Evolutionary conservation across 2,329 filamentous ascomycete genomes (phyloP), one percentile per base, ranked within the genome.

Genomic region (Sporothrix pseudoabietina): DNA sequence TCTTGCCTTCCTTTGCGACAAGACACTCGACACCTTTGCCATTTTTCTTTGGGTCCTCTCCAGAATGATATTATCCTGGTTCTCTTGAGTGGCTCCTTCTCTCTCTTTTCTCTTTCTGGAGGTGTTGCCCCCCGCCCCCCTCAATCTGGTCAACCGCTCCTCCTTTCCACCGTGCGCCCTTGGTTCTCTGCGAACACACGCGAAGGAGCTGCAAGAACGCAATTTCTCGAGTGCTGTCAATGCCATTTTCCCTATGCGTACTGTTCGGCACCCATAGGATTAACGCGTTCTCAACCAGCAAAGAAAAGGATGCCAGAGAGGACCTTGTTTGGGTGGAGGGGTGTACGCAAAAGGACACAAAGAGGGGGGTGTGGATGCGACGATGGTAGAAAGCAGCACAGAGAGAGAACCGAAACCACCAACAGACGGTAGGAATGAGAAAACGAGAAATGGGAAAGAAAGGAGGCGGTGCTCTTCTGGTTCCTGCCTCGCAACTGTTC

Each of bases 171-270:
- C 22, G 39, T 66, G 61, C 39, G 14, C 65, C 14, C 16, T 19
- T 52, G 16, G 57, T 16, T 19, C 12, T 44, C 26, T 66, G 39
- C 61, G 22, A 47, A 47, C 39, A 9, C 41, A 54, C 65, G 66
- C 66, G 66, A 69, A 69, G 55, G 47, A 69, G 49, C 66, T 69
- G 49, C 44, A 22, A 69, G 65, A 35, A 69, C 44, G 44, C 44
- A 54, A 54, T 54, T 69, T 54, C 49, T 55, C 49, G 7, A 26
- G 19, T 54, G 65, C 47, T 69, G 44, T 68, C 65, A 35, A 44
- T 68, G 65, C 44, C 39, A 35, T 35, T 52, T 66, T 26, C n/a
- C 61, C 19, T 26, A n/a, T n/a, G n/a, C n/a, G n/a, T n/a, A 8
- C 63, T 68, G 26, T 22, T 68, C 44, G 39, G 63, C 63, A 68